These are phyloP conservation scores for Leishmania arabica DNA, from an alignment of 208 protist genomes.

Conservation along the genomic window DNA sequence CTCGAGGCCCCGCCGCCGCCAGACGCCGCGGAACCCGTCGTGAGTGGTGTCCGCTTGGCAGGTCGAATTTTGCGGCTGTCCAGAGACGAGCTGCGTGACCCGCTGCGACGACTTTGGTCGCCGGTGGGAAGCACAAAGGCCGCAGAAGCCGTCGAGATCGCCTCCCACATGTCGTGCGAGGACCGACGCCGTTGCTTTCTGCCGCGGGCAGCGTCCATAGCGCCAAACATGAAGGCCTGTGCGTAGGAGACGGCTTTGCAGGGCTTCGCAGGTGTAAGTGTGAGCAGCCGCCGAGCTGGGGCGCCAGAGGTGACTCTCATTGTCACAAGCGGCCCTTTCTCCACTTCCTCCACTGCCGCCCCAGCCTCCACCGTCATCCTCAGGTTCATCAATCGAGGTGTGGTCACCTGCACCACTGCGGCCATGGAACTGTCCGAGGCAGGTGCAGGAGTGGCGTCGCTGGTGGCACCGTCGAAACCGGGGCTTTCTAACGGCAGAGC, in stretches of 20 bases:
- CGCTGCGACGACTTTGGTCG: not conserved
- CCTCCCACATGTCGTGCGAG: not conserved
- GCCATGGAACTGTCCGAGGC: not conserved
- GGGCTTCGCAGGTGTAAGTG: slow-evolving; percentile 15
- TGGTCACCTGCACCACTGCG: slow-evolving; percentile 19
- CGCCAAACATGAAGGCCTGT: slow-evolving; percentile 25
- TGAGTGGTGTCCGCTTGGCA: not conserved
- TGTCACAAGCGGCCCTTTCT: not conserved
- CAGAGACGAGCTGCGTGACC: slow-evolving; percentile 17
- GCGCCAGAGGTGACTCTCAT: slow-evolving; percentile 8
- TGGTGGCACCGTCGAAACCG: not conserved
- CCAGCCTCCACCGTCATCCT: slow-evolving; percentile 2
- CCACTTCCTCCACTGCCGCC: slow-evolving; percentile 1
- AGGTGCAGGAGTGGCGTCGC: not conserved
- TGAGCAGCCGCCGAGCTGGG: slow-evolving; percentile 13
- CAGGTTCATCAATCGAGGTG: slow-evolving; percentile 20
- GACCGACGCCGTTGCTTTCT: not conserved
- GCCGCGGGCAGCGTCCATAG: not conserved
- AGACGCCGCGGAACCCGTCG: not conserved
- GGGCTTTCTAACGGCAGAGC: not conserved
- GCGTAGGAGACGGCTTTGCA: slow-evolving; percentile 14
- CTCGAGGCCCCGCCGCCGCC: not conserved
- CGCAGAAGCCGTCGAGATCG: slow-evolving; percentile 7
- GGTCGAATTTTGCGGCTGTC: slow-evolving; percentile 14
- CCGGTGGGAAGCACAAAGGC: slow-evolving; percentile 14